phyloP scores from a whole-genome alignment of 176 grass and related monocot genomes.

The Areca catechu region DNA sequence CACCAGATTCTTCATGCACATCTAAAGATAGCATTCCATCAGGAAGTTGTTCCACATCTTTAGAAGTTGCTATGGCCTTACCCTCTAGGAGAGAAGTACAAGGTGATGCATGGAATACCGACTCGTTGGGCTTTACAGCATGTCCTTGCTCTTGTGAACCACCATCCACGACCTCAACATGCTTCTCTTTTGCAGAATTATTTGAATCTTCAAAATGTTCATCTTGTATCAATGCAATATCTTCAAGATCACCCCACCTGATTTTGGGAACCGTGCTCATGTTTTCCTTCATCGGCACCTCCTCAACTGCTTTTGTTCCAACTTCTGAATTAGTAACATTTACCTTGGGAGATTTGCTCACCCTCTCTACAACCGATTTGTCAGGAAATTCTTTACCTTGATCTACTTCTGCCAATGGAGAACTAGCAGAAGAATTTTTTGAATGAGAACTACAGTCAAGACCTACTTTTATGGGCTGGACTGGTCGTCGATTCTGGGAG shows the following conservation, averaged over 20 bases:
- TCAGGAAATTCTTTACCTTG: conserved; percentile 19
- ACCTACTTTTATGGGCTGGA: conserved; percentile 17
- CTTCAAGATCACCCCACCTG: conserved; percentile 20
- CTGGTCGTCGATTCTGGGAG: conserved; percentile 23
- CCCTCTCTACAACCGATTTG: conserved; percentile 13
- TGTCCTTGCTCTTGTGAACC: conserved; percentile 16
- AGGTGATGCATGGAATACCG: conserved; percentile 19
- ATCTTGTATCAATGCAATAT: conserved; percentile 20
- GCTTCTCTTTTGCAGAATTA: neutral
- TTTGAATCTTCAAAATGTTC: conserved; percentile 24
- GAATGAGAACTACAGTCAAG: conserved; percentile 1
- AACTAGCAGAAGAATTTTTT: neutral
- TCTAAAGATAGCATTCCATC: conserved; percentile 33
- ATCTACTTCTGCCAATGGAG: conserved; percentile 19
- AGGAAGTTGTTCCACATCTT: conserved; percentile 34
- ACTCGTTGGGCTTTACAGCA: conserved; percentile 13
- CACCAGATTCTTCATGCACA: conserved; percentile 19
- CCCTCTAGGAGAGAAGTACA: neutral
- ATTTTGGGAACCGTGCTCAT: conserved; percentile 23
- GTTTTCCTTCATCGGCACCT: conserved; percentile 20
- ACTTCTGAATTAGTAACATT: conserved; percentile 17
- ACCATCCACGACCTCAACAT: conserved; percentile 26
- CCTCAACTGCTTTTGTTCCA: conserved; percentile 12
- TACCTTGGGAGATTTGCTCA: conserved; percentile 4
- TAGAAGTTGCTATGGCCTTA: conserved; percentile 7